These are phyloP conservation scores for Ottelia alismoides DNA, from an alignment of 106 monocot genomes.

Conservation along the genomic window DNA sequence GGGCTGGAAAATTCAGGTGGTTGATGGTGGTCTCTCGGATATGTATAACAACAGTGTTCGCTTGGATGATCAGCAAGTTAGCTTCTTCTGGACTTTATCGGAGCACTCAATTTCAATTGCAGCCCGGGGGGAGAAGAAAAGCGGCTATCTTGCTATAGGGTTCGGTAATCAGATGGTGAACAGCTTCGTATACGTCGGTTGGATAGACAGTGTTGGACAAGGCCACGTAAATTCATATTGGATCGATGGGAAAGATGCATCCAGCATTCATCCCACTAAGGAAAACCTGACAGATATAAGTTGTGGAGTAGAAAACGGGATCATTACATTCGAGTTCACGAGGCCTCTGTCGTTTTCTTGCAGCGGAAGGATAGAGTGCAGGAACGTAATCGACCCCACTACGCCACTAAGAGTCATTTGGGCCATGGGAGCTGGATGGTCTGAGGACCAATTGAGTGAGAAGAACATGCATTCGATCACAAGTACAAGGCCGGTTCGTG, in stretches of 20 bases:
- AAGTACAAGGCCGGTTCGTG: too few species aligned
- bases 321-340: conserved; percentile 4
- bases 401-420: conserved; percentile 3
- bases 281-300: too few species aligned
- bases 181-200: conserved; percentile 67
- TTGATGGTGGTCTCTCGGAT: conserved; percentile 69
- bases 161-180: conserved; percentile 62
- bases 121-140: conserved; percentile 47
- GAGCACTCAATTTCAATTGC: conserved; percentile 47
- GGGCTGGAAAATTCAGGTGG: conserved; percentile 78
- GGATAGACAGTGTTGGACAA: conserved; percentile 63
- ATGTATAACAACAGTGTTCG: conserved; percentile 74
- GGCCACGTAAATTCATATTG: background rate
- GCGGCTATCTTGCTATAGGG: too few species aligned
- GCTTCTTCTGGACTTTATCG: conserved; percentile 60
- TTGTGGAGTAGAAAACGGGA: too few species aligned
- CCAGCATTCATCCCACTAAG: too few species aligned
- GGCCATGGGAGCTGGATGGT: conserved; percentile 4
- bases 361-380: too few species aligned
- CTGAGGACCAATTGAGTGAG: conserved; percentile 11
- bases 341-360: background rate
- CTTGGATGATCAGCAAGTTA: conserved; percentile 68
- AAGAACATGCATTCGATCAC: too few species aligned
- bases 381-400: conserved; percentile 1
- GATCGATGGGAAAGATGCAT: conserved; percentile 1